Evolutionary conservation across 164 flowering plant genomes (phyloP).

Genomic region (Magnolia officinalis): DNA sequence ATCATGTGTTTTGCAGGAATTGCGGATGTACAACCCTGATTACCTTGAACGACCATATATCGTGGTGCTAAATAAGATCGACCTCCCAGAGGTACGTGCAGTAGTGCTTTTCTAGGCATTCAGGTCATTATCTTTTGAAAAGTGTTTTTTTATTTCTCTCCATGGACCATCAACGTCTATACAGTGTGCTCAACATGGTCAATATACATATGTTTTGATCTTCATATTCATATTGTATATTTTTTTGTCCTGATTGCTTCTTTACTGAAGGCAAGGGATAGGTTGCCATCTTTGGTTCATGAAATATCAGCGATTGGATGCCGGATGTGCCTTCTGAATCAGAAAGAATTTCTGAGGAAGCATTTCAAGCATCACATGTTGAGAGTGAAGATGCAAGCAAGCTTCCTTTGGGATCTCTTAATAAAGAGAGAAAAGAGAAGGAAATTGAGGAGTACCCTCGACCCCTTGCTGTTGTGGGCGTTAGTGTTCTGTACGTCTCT

Average conservation of each 20-base stretch:
- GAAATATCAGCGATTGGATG: slow-evolving; percentile 68
- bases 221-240: not conserved
- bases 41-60: slow-evolving; percentile 84
- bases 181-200: not conserved
- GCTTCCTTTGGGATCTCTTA: slow-evolving; percentile 16
- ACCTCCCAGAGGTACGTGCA: slow-evolving; percentile 66
- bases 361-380: slow-evolving; percentile 11
- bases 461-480: slow-evolving; percentile 87
- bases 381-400: slow-evolving; percentile 20
- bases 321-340: slow-evolving; percentile 25
- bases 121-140: not conserved
- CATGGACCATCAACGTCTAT: too few species aligned
- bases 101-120: not conserved
- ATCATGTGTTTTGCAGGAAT: slow-evolving; percentile 51
- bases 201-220: not conserved
- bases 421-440: slow-evolving; percentile 39
- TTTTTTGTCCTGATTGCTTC: not conserved
- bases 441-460: slow-evolving; percentile 78
- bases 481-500: slow-evolving; percentile 78
- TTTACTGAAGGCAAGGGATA: slow-evolving; percentile 53
- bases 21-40: slow-evolving; percentile 95
- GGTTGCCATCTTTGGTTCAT: slow-evolving; percentile 55
- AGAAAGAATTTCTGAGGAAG: slow-evolving; percentile 22
- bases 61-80: slow-evolving; percentile 92
- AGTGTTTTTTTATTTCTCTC: not conserved